Base-by-base conservation (phyloP, 495 filamentous ascomycete species). In the Aspergillus campestris region DNA sequence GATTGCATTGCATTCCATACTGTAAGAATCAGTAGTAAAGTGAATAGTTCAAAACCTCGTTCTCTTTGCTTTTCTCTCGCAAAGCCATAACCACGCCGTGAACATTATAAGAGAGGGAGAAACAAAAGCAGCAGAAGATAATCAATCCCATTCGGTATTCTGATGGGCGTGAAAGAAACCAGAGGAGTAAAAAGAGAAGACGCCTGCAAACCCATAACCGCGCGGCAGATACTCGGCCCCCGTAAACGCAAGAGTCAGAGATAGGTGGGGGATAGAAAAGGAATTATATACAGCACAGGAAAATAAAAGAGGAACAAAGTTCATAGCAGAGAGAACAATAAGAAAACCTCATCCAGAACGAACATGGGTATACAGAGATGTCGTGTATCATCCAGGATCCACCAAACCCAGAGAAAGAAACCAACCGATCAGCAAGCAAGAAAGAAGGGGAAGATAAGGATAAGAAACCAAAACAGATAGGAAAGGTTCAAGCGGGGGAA, bases 321-420 rank as follows among this genome's bases (percentile, higher is more conserved):
- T 24, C 18, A 24, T 24, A 4, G 44, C 32, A 44, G 36, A 12
- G 38, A 43, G 31, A 29, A 3, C 32, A 38, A 40, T n/a, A 47
- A 44, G 15, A 34, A 50, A 36, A 34, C 45, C 6, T 27, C 10
- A 38, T 44, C 38, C 15, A 32, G 40, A 18, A 45, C 18, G 47
- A 37, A 45, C 44, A 45, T 44, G 52, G 52, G 51, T 57, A 57
- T 57, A 51, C 46, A 50, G 27, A 42, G 50, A 45, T 37, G 40
- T 42, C 35, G 42, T 43, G 40, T 47, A 45, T 43, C 38, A 42
- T 46, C 40, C 24, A 34, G 36, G 33, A 24, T 24, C 18, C 18
- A 24, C 18, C 18, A 24, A 40, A 31, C 28, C 6, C 12, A 29
- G 24, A 29, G 38, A 11, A 24, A 30, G 38, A 6, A 40, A 40